Evolutionary conservation across 345 rosid species (phyloP), one percentile per base, ranked within the genome.

Genomic region (Angophora floribunda): DNA sequence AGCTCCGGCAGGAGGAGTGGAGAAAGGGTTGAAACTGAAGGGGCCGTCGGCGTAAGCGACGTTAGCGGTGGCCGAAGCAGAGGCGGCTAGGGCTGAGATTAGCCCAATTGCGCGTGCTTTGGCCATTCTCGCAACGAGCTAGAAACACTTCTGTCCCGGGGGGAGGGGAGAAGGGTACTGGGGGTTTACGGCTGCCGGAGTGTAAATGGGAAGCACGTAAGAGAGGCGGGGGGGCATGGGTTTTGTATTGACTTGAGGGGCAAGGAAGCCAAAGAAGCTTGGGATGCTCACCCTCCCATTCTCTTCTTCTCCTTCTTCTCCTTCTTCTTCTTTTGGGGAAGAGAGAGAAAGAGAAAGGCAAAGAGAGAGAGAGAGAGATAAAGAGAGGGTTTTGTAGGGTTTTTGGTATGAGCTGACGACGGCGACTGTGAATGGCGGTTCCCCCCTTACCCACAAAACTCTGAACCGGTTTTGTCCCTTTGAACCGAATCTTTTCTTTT

Each of bases 61-160:
- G 51, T 79, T 92, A 14, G 91, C 92, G 9, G 94, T 87, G 41
- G 90, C 50, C 51, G 97, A 92, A 89, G 95, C 92, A 24, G 99
- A 92, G 52, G 96, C 96, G 53, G 96, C 95, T 30, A 95, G 24
- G 49, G 96, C 97, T 65, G 99, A 95, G 89, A 97, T 92, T 52
- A 96, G 51, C 70, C 97, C 94, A 47, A 93, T 87, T 87, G 94
- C 95, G 92, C 88, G 89, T 41, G 94, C 30, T 89, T 94, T 97
- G 80, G 92, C 95, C 99, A 97, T 98, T 87, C 57, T 78, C 15
- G 86, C 1, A 6, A 21, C 84, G 49, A 41, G 84, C 84, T 41
- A 11, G 49, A 19, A 75, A 21, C 1, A 75, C 19, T 41, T 22
- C 84, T 13, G 84, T 19, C 12, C 19, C 26, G 24, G 82, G 5